A percentile compares a stretch with the other conserved stretches of the same genome.
phyloP scores from a whole-genome alignment of 2,329 filamentous ascomycete genomes.

The Fusarium clavum region DNA sequence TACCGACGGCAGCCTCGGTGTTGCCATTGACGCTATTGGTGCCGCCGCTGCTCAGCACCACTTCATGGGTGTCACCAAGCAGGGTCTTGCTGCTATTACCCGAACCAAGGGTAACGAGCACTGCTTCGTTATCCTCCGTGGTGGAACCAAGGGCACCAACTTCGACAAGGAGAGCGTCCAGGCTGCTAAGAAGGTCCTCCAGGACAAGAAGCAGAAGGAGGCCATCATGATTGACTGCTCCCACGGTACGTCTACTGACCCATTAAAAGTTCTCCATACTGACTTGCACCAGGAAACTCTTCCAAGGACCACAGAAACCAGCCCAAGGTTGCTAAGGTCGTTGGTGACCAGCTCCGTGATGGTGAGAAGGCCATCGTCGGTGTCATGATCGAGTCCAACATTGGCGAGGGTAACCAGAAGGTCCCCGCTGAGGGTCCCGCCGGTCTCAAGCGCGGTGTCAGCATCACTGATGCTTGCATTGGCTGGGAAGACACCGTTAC shows the following conservation, averaged over 20 bases:
- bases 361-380: slow-evolving; percentile 91
- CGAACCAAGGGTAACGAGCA: slow-evolving; percentile 94
- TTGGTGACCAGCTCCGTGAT: slow-evolving; percentile 86
- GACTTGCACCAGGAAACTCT: slow-evolving; percentile 78
- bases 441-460: slow-evolving; percentile 86
- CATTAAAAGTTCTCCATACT: background rate
- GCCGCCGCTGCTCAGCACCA: slow-evolving; percentile 88
- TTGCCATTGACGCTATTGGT: slow-evolving; percentile 96
- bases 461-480: slow-evolving; percentile 97
- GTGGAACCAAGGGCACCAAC: slow-evolving; percentile 92
- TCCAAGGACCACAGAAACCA: slow-evolving; percentile 98
- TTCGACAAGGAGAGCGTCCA: slow-evolving; percentile 88
- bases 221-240: slow-evolving; percentile 99
- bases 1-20: slow-evolving; percentile 89
- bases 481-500: slow-evolving; percentile 87
- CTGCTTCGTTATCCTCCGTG: slow-evolving; percentile 95
- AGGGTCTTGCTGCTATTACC: slow-evolving; percentile 94
- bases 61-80: slow-evolving; percentile 99
- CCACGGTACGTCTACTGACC: slow-evolving; percentile 77
- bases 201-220: slow-evolving; percentile 84
- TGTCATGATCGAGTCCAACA: slow-evolving; percentile 99
- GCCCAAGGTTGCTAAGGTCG: slow-evolving; percentile 85
- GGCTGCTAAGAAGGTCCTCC: slow-evolving; percentile 79
- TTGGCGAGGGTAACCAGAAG: slow-evolving; percentile 91
- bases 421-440: slow-evolving; percentile 84